These are phyloP conservation scores for Wickerhamiella musiphila DNA, from an alignment of 805 yeast species.

Conservation along the genomic window DNA sequence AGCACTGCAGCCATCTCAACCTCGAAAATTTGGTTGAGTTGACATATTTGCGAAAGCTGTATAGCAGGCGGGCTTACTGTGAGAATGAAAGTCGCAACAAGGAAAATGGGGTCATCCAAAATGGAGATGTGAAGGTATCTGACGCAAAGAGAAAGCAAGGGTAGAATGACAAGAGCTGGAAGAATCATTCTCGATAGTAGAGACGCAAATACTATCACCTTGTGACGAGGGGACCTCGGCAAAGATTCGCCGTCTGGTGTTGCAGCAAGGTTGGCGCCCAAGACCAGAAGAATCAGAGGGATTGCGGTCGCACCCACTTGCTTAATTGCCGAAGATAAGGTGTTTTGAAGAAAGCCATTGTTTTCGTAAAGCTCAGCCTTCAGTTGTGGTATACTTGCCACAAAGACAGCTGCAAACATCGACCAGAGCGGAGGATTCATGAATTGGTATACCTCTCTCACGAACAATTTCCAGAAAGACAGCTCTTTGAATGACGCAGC, in stretches of 20 bases:
- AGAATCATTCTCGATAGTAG: slow-evolving; percentile 41
- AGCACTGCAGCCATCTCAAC: slow-evolving; percentile 48
- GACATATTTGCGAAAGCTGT: slow-evolving; percentile 48
- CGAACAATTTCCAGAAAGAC: slow-evolving; percentile 3
- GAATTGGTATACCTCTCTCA: slow-evolving; percentile 18
- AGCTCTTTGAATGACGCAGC: not conserved
- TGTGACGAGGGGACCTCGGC: slow-evolving; percentile 22
- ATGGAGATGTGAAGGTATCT: slow-evolving; percentile 32
- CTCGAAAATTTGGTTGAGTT: slow-evolving; percentile 41
- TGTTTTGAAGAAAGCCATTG: slow-evolving; percentile 29
- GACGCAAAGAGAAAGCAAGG: slow-evolving; percentile 35
- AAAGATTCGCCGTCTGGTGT: slow-evolving; percentile 29
- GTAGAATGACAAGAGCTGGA: slow-evolving; percentile 38
- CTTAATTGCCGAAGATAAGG: slow-evolving; percentile 34
- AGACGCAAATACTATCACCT: slow-evolving; percentile 33
- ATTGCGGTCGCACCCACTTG: slow-evolving; percentile 43
- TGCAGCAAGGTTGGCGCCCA: slow-evolving; percentile 45
- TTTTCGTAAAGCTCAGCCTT: slow-evolving; percentile 29
- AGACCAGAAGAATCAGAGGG: slow-evolving; percentile 41
- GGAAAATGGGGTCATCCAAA: slow-evolving; percentile 39
- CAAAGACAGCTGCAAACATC: slow-evolving; percentile 40
- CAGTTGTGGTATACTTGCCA: slow-evolving; percentile 36
- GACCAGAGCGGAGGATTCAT: slow-evolving; percentile 57
- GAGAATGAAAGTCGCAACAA: slow-evolving; percentile 39
- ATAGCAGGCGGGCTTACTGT: slow-evolving; percentile 54